Evolutionary conservation across 1,284 basidiomycete genomes (phyloP), one percentile per base, ranked within the genome.

Genomic region (Fereydounia khargensis): DNA sequence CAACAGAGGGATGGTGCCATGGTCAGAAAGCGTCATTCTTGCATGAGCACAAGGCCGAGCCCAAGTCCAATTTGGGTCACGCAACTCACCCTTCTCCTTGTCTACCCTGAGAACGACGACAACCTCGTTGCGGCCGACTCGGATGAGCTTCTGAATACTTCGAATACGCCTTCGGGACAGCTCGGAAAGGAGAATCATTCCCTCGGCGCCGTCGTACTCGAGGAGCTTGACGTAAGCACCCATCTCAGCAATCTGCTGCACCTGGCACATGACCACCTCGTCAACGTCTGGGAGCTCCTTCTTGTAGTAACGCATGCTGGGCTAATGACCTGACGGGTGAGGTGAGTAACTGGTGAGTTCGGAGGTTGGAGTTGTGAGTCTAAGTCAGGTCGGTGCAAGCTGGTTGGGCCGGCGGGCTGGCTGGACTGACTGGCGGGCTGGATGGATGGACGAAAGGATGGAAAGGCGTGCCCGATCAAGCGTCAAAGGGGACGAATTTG

Each of bases 171-270:
- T 83, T 71, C 95, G 81, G 16, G 91, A 96, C 7, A 99, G 85
- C 78, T 98, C 95, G 8, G 94, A 96, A 18, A 98, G 85, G 22
- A 98, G 79, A 67, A 99, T 98, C 94, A 99, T 99, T 68, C 95
- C 94, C 77, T 99, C 95, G 49, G 94, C 95, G 76, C 92, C 92
- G 78, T 98, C 94, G 76, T 98, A 97, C 79, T 97, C 92, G 71
- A 97, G 86, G 68, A 99, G 83, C 78, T 96, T 96, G 65, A 99
- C 95, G 77, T 99, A 98, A 40, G 95, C 94, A 45, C 95, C 94
- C 92, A 97, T 98, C 79, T 98, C 94, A 50, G 91, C 91, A 70
- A 98, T 98, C 80, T 95, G 90, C 78, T 90, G 89, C 61, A 98
- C 94, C 78, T 97, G 92, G 35, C 96, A 92, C 92, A 97, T 96